Conservation (phyloP, 352 stramenopile genomes). For the Globisporangium abappressorium region DNA sequence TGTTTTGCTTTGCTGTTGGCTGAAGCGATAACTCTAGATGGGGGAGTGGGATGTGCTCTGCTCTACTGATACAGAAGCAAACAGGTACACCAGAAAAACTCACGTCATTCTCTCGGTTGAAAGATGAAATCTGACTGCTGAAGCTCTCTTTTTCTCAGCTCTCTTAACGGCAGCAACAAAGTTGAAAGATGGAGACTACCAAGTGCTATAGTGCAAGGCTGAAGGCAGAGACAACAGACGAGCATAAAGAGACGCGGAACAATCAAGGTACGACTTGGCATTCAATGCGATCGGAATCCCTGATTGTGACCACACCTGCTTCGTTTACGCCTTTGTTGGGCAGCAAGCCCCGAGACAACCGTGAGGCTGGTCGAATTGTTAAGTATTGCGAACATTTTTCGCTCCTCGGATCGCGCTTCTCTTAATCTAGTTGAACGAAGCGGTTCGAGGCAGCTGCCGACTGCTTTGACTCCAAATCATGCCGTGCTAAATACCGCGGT, state of each 20-base stretch:
- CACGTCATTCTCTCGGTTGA: neutral
- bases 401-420: neutral
- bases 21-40: neutral
- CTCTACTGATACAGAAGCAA: neutral
- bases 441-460: constrained; percentile 5
- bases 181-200: neutral
- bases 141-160: neutral
- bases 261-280: neutral
- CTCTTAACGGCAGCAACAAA: neutral
- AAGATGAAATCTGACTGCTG: neutral
- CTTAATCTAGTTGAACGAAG: constrained; percentile 11
- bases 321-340: neutral
- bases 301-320: neutral
- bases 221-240: neutral
- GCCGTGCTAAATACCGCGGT: neutral
- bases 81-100: neutral
- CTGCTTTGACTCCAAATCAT: constrained; percentile 8
- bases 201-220: neutral
- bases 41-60: no score
- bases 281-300: neutral
- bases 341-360: neutral
- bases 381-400: neutral
- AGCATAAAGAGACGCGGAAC: neutral
- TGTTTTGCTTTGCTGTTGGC: neutral
- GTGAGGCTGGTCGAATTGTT: neutral